Conservation (phyloP, 2,329 filamentous ascomycete species). For the Talaromyces sp. region DNA sequence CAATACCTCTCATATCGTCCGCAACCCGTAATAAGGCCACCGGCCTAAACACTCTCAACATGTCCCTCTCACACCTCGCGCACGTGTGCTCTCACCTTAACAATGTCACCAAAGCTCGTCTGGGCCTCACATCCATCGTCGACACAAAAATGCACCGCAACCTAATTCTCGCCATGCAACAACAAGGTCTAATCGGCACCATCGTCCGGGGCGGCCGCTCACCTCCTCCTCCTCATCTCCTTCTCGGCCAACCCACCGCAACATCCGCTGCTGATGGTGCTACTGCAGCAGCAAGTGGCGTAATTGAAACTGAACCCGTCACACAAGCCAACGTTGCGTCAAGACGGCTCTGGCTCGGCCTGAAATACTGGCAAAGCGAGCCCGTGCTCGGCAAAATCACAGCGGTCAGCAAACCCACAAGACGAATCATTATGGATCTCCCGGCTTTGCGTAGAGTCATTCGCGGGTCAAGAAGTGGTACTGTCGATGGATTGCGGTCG, state of each 20-base stretch:
- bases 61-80: constrained; percentile 72
- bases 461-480: constrained; percentile 63
- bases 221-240: constrained; percentile 53
- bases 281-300: constrained; percentile 25
- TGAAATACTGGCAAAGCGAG: constrained; percentile 84
- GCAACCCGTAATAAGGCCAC: neutral
- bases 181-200: constrained; percentile 74
- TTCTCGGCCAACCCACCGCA: constrained; percentile 50
- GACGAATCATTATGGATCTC: constrained; percentile 65
- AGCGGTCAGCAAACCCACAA: constrained; percentile 70
- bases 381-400: constrained; percentile 69
- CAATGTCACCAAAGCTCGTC: constrained; percentile 79
- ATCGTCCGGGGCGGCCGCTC: constrained; percentile 69
- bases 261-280: constrained; percentile 14
- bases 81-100: constrained; percentile 87
- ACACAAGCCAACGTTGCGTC: constrained; percentile 69
- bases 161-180: constrained; percentile 73
- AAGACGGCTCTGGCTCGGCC: constrained; percentile 77
- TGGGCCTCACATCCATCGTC: constrained; percentile 79
- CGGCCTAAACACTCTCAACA: constrained; percentile 34
- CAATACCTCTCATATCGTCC: neutral
- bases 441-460: constrained; percentile 62
- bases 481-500: constrained; percentile 67
- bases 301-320: constrained; percentile 49
- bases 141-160: constrained; percentile 76